Base-by-base conservation (phyloP, 352 stramenopile genomes). In the Pythium sp. region DNA sequence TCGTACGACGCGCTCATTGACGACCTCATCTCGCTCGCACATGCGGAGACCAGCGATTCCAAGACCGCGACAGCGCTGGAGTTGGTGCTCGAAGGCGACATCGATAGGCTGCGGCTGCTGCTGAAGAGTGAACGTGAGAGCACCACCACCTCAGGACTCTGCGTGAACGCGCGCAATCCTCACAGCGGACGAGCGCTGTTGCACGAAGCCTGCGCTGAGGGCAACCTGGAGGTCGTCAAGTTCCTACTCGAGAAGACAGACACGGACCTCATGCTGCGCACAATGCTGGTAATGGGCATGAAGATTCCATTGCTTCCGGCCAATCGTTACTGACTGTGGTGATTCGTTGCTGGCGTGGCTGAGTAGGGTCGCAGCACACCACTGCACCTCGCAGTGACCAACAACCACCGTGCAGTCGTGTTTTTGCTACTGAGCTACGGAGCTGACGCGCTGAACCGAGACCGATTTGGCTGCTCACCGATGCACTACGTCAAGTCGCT, bases 401-500 rank as follows among this genome's bases (percentile, higher is more conserved):
- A 80, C 34, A 87, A 84, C 60, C 74, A 86, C 26, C 82, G 86
- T 12, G 69, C 81, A 1, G 73, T 92, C 14, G 82, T 78, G 1
- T 93, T 93, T 56, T 64, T 88, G n/a, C 62, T 93, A 18, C 73
- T 93, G 24, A 91, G 80, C 30, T 74, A 92, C 36, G 86, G 84
- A 0, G 82, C 86, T 14, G 81, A 93, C 15, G 74, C 76, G 0
- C 75, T 73, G 3, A 75, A 76, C 46, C 74, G 79, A 0, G 82
- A 93, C 70, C 82, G 82, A 5, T 92, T 90, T 71, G 78, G 75
- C 5, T 87, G 74, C 4, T 84, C 86, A 0, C 82, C 86, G 1
- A 74, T 93, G 72, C 84, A 93, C 63, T 93, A 92, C 49, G 84
- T 80, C 51, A 79, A 83, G 49, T 89, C 84, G 18, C 57, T 85